Evolutionary conservation across 164 flowering plant species (phyloP).

Genomic region (Protea cynaroides): DNA sequence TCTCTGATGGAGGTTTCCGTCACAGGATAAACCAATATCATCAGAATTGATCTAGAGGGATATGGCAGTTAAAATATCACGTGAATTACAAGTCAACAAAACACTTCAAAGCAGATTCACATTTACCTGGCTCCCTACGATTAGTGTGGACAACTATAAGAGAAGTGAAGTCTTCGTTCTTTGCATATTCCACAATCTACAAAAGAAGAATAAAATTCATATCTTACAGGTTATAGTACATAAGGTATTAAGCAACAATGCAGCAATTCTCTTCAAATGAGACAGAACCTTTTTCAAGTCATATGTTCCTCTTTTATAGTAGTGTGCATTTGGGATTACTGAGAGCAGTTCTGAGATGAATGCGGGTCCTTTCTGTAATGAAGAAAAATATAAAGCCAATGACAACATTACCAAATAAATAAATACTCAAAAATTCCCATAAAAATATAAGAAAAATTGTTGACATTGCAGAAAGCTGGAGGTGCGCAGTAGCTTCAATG

Average conservation of each 20-base stretch:
- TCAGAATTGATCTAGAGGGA: neutral
- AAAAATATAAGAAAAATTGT: neutral
- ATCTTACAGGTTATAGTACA: neutral
- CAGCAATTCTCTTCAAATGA: neutral
- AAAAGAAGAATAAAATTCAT: conserved; percentile 2
- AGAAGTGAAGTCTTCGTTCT: conserved; percentile 70
- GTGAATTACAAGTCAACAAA: neutral
- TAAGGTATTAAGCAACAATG: neutral
- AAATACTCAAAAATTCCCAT: neutral
- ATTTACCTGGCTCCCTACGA: conserved; percentile 84
- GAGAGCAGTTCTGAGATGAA: conserved; percentile 69
- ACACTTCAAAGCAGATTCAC: neutral
- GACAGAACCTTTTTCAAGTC: conserved; percentile 77
- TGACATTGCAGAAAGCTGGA: neutral
- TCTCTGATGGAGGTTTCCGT: neutral
- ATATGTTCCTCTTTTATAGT: conserved; percentile 88
- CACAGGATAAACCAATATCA: neutral
- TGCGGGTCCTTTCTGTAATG: conserved; percentile 83
- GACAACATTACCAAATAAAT: conserved; percentile 4
- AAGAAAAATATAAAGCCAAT: conserved; percentile 3
- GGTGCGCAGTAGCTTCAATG: neutral
- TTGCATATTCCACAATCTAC: conserved; percentile 90
- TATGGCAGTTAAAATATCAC: neutral
- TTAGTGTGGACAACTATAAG: conserved; percentile 84
- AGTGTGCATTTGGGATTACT: conserved; percentile 87